Conservation (phyloP, 2,329 filamentous ascomycete species). For the Dendrostoma leiphaemia region DNA sequence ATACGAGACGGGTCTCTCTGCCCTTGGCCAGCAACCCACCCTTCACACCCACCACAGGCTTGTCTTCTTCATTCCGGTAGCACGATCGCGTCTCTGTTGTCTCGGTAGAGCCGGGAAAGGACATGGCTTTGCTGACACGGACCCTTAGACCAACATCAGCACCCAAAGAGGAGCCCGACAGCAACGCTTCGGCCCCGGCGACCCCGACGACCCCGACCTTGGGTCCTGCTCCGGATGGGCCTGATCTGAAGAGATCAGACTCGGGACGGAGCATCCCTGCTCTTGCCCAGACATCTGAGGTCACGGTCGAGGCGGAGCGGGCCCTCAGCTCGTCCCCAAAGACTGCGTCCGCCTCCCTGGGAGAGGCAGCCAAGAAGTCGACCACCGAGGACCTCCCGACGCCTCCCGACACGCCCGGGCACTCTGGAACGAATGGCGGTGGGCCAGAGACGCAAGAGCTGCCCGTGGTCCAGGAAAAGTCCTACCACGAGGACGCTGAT, state of each 20-base stretch:
- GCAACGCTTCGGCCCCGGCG: not conserved
- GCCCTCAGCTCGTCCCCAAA: conserved; percentile 9
- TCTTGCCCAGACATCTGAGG: conserved; percentile 6
- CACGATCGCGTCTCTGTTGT: not conserved
- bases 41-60: not conserved
- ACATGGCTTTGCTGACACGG: not conserved
- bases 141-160: conserved; percentile 1
- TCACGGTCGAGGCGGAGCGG: conserved; percentile 14
- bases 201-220: conserved; percentile 3
- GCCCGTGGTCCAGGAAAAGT: conserved; percentile 1
- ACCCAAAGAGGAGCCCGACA: conserved; percentile 8
- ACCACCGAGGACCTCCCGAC: conserved; percentile 12
- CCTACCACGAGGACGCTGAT: conserved; percentile 23
- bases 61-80: conserved; percentile 15
- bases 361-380: not conserved
- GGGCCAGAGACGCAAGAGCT: not conserved
- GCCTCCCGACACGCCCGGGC: conserved; percentile 17
- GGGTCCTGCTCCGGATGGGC: conserved; percentile 1
- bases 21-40: conserved; percentile 18
- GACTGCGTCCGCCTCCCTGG: conserved; percentile 1
- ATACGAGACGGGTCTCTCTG: conserved; percentile 11
- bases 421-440: not conserved
- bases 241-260: conserved; percentile 10
- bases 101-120: not conserved
- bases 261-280: conserved; percentile 13